Evolutionary conservation across 495 filamentous ascomycete species (phyloP), one percentile per base, ranked within the genome.

Genomic region (Cetradonia linearis): DNA sequence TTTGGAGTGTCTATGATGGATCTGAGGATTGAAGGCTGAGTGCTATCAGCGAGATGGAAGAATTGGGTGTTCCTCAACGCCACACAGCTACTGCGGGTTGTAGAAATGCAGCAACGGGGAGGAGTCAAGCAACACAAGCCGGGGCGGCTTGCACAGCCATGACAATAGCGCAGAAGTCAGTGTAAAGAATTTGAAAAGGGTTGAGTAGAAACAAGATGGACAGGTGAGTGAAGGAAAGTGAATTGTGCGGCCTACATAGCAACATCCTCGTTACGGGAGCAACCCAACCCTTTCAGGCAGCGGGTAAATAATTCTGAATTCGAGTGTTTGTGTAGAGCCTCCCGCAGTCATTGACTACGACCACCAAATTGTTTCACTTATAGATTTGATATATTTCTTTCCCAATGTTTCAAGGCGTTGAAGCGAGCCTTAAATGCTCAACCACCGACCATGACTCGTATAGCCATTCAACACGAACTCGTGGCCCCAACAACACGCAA

Each of bases 191-290:
- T 31, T 10, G 40, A n/a, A 34, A 50, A 20, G n/a, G 48, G 27
- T 34, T 23, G 31, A 36, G 36, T 30, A 18, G 25, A 30, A 30
- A 7, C 30, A 20, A 31, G 38, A 28, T 16, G 36, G 33, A 37
- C 16, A 36, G 34, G 50, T 18, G 16, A 31, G 25, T 8, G 38
- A 5, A 53, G 14, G 42, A 40, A 60, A 60, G 38, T 60, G 58
- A 50, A 27, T 42, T 60, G 20, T 28, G 23, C 31, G 47, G 48
- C 58, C 36, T 60, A 60, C 58, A 60, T 60, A 60, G 58, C 58
- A 60, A 40, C 47, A 34, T 50, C 58, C 58, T 40, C 36, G 58
- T 53, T 47, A 36, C 48, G 0, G 25, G 27, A 60, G 28, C 58
- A 38, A 34, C 38, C 58, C 53, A 60, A 60, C 27, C 48, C 18